These are phyloP conservation scores for Pugionium dolabratum DNA, from an alignment of 345 rosid genomes.

Conservation along the genomic window DNA sequence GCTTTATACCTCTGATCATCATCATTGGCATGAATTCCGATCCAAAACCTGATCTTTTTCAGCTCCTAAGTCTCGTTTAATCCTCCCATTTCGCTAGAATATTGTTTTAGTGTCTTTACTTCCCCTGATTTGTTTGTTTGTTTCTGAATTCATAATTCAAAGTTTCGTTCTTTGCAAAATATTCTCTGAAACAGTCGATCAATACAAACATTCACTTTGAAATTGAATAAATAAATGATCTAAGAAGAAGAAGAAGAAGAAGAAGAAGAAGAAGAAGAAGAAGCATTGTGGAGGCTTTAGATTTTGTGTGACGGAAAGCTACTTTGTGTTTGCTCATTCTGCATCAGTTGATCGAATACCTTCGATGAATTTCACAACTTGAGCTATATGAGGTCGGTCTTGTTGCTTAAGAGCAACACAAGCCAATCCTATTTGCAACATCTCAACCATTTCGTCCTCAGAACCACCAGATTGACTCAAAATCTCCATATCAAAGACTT, in stretches of 20 bases:
- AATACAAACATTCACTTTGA: slow-evolving; percentile 6
- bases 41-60: slow-evolving; percentile 80
- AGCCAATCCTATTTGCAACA: slow-evolving; percentile 77
- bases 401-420: slow-evolving; percentile 63
- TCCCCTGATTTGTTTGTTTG: neutral
- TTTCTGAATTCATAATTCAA: slow-evolving; percentile 8
- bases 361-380: slow-evolving; percentile 61
- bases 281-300: neutral
- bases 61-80: slow-evolving; percentile 77
- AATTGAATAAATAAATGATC: slow-evolving; percentile 25
- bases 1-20: slow-evolving; percentile 86
- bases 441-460: slow-evolving; percentile 82
- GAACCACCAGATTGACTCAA: slow-evolving; percentile 50
- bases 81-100: slow-evolving; percentile 2
- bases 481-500: slow-evolving; percentile 80
- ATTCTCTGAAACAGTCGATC: slow-evolving; percentile 18
- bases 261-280: neutral
- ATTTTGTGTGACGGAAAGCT: slow-evolving; percentile 29
- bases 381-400: slow-evolving; percentile 58
- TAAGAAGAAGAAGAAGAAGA: neutral
- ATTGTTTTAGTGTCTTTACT: slow-evolving; percentile 17
- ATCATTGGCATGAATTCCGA: slow-evolving; percentile 92
- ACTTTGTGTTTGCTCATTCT: slow-evolving; percentile 49
- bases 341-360: slow-evolving; percentile 51
- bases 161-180: slow-evolving; percentile 20